Evolutionary conservation across 441 rosid species (phyloP).

Genomic region (Geranium incanum): DNA sequence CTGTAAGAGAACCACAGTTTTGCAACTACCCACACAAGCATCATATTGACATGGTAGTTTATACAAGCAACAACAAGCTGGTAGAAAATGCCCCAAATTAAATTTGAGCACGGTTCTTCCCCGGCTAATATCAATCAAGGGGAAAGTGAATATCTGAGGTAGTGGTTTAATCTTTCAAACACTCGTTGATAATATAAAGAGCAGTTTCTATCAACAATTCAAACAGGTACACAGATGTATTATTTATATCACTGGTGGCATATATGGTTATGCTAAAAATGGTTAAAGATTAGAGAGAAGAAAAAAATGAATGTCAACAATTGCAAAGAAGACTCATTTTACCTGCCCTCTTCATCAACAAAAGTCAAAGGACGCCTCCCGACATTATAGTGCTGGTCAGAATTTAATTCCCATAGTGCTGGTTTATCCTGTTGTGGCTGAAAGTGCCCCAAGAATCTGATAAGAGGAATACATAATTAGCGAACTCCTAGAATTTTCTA

Average conservation of each 20-base stretch:
- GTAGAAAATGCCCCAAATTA: not conserved
- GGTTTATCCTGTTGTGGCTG: constrained; percentile 79
- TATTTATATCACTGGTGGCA: too few species aligned
- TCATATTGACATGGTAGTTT: too few species aligned
- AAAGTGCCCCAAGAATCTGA: constrained; percentile 89
- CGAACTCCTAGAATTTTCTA: not conserved
- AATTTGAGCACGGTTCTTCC: not conserved
- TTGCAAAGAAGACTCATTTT: constrained; percentile 9
- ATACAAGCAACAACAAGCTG: not conserved
- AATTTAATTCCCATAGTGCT: constrained; percentile 83
- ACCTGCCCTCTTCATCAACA: constrained; percentile 48
- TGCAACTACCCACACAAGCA: not conserved
- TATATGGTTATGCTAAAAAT: not conserved
- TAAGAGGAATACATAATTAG: constrained; percentile 14
- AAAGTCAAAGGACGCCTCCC: constrained; percentile 40
- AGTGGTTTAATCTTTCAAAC: too few species aligned
- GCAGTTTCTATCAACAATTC: not conserved
- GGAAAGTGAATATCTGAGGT: not conserved
- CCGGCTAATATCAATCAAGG: not conserved
- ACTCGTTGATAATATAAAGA: too few species aligned
- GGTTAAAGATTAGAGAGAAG: not conserved
- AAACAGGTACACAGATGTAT: not conserved
- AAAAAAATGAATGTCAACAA: not conserved
- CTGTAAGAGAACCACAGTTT: not conserved
- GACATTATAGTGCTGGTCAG: constrained; percentile 62